These are phyloP conservation scores for Russula compacta DNA, from an alignment of 768 basidiomycete species.

Conservation along the genomic window DNA sequence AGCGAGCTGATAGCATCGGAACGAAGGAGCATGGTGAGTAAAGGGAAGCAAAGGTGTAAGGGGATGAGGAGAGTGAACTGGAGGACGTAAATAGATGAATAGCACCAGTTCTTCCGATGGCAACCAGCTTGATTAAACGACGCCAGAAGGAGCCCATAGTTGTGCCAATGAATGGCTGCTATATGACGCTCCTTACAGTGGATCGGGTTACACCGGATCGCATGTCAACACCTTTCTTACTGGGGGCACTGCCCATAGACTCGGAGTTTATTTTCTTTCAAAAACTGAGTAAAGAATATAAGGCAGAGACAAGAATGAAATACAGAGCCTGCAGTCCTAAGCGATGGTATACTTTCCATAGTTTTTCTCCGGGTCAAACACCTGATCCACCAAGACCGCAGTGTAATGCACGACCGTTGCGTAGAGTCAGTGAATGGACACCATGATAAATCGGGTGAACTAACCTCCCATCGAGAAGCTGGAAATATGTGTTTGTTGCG, in stretches of 20 bases:
- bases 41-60: too few species aligned
- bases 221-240: neutral
- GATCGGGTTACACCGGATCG: neutral
- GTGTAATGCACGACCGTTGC: neutral
- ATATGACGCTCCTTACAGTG: neutral
- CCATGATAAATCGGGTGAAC: conserved; percentile 22
- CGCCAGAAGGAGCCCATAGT: neutral
- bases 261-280: neutral
- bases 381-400: conserved; percentile 32
- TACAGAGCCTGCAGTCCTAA: conserved; percentile 14
- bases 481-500: conserved; percentile 98
- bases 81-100: neutral
- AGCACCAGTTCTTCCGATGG: neutral
- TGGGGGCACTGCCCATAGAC: neutral
- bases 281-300: neutral
- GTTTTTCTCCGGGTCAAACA: conserved; percentile 90
- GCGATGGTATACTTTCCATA: conserved; percentile 89
- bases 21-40: neutral
- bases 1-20: neutral
- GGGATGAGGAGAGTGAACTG: neutral
- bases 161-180: neutral
- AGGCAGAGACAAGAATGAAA: neutral
- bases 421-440: neutral
- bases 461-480: conserved; percentile 90
- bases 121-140: neutral